A percentile compares a stretch with the other conserved stretches of the same genome.
These are phyloP conservation scores for Chytriomyces confervae DNA, from an alignment of 192 early-diverging fungal species.

Conservation along the genomic window DNA sequence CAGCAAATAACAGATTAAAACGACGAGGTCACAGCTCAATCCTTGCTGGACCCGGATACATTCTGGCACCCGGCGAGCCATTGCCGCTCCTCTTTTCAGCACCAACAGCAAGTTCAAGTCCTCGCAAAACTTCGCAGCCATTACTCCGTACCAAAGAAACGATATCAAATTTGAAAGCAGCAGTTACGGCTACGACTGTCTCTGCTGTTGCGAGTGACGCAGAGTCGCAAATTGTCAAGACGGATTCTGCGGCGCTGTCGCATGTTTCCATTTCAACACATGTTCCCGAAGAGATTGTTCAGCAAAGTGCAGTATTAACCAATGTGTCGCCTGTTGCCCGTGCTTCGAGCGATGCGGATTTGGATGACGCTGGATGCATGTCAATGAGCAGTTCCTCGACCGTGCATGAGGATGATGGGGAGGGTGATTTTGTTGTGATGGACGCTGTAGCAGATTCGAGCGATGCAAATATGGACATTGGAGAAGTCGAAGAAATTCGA, in stretches of 20 bases:
- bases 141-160: not conserved
- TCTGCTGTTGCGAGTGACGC: not conserved
- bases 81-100: constrained; percentile 9
- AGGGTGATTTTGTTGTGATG: constrained; percentile 10
- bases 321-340: not conserved
- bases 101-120: not conserved
- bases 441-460: not conserved
- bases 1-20: not conserved
- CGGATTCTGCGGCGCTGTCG: not conserved
- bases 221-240: not conserved
- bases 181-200: not conserved
- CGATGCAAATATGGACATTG: not conserved
- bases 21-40: constrained; percentile 16
- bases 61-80: constrained; percentile 16
- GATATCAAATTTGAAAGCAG: not conserved
- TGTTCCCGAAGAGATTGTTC: not conserved
- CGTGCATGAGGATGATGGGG: constrained; percentile 8
- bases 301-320: not conserved
- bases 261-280: not conserved
- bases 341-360: too few species aligned
- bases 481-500: not conserved
- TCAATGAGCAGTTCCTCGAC: not conserved
- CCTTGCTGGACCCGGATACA: constrained; percentile 34
- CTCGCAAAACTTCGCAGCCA: not conserved
- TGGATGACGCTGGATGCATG: not conserved